Percentiles rank a stretch among this genome's conserved stretches.
Conservation (phyloP, 768 basidiomycete species). For the Tricholoma furcatifolium region DNA sequence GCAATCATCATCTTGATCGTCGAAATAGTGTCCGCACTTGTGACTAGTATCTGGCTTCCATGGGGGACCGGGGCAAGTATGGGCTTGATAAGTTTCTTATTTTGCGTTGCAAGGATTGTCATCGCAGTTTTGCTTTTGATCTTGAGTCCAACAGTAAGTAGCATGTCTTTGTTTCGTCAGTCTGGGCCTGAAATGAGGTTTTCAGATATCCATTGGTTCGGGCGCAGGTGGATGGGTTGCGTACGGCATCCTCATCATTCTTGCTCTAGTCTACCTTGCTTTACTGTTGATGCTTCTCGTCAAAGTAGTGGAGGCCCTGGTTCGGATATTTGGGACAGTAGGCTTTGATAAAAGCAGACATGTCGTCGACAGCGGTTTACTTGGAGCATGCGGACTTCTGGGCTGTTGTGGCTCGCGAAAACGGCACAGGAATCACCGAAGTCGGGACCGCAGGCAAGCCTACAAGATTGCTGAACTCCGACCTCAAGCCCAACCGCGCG, state of each 20-base stretch:
- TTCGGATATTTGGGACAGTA: slow-evolving; percentile 73
- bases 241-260: slow-evolving; percentile 86
- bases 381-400: slow-evolving; percentile 76
- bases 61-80: slow-evolving; percentile 97
- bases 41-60: slow-evolving; percentile 92
- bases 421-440: slow-evolving; percentile 28
- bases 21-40: slow-evolving; percentile 83
- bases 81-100: slow-evolving; percentile 93
- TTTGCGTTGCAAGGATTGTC: slow-evolving; percentile 88
- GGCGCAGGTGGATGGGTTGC: slow-evolving; percentile 91
- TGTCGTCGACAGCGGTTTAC: slow-evolving; percentile 80
- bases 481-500: slow-evolving; percentile 21
- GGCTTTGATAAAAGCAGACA: slow-evolving; percentile 85
- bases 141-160: slow-evolving; percentile 79
- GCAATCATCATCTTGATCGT: slow-evolving; percentile 87
- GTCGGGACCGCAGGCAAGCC: slow-evolving; percentile 14
- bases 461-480: slow-evolving; percentile 19
- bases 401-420: slow-evolving; percentile 61
- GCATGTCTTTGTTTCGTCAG: slow-evolving; percentile 7
- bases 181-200: slow-evolving; percentile 11
- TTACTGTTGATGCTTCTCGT: slow-evolving; percentile 77
- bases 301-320: slow-evolving; percentile 82
- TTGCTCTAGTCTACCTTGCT: slow-evolving; percentile 81
- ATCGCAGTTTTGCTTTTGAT: slow-evolving; percentile 90
- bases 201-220: slow-evolving; percentile 78